A percentile compares a stretch with the other conserved stretches of the same genome.
phyloP scores from a whole-genome alignment of 163 green algal genomes.

The Coccomyxa subellipsoidea region DNA sequence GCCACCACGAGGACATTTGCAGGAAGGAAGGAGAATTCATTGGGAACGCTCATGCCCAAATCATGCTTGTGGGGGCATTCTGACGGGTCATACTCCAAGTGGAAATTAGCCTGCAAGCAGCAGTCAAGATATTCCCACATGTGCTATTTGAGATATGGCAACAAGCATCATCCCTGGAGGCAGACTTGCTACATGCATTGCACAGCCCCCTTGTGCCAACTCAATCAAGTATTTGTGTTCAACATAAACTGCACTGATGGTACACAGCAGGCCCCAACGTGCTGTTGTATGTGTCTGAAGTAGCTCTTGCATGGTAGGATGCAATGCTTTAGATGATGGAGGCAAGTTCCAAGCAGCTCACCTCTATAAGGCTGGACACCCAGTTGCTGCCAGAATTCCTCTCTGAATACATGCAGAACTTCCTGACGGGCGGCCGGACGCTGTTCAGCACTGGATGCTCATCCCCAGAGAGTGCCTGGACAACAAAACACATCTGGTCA shows the following conservation, averaged over 20 bases:
- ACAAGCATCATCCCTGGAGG: too few relatives aligned
- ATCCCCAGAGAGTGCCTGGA: not conserved
- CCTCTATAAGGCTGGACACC: not conserved
- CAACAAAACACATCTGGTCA: not conserved
- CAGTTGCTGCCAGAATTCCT: slow-evolving; percentile 10
- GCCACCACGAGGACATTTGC: not conserved
- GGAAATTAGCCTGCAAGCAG: not conserved
- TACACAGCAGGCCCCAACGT: too few relatives aligned
- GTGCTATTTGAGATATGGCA: too few relatives aligned
- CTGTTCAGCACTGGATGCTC: not conserved
- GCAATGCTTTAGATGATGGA: too few relatives aligned
- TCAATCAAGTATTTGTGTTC: too few relatives aligned
- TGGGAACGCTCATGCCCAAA: slow-evolving; percentile 2
- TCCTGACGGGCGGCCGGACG: not conserved
- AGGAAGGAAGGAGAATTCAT: not conserved
- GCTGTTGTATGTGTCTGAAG: too few relatives aligned
- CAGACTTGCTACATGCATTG: too few relatives aligned
- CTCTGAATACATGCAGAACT: slow-evolving; percentile 5
- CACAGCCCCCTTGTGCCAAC: too few relatives aligned
- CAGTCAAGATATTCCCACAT: too few relatives aligned
- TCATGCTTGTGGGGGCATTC: slow-evolving; percentile 10
- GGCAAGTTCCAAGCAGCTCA: too few relatives aligned
- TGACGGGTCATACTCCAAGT: not conserved
- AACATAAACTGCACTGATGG: too few relatives aligned
- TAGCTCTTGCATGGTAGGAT: too few relatives aligned